These are phyloP conservation scores for Bolboschoenoplectus hybrid DNA, from an alignment of 202 grass and related monocot species.

Conservation along the genomic window DNA sequence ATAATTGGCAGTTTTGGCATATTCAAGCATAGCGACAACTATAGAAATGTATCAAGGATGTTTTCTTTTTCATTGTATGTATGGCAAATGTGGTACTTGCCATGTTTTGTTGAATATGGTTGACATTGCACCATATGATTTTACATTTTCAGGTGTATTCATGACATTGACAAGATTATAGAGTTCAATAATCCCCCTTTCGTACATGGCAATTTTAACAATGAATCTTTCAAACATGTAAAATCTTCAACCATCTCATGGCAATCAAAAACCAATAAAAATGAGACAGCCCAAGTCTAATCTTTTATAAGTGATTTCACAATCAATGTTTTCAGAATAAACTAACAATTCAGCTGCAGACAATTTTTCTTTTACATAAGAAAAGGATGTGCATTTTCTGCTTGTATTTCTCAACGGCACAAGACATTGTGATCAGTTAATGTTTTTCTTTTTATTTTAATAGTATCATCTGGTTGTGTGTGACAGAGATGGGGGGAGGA, in stretches of 20 bases:
- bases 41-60: background rate
- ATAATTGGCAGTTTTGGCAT: background rate
- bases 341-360: background rate
- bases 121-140: background rate
- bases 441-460: background rate
- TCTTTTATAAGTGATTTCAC: background rate
- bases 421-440: background rate
- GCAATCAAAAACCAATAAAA: background rate
- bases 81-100: background rate
- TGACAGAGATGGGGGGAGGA: background rate
- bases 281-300: background rate
- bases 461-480: background rate
- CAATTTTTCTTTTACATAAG: background rate
- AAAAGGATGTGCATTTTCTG: background rate
- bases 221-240: background rate
- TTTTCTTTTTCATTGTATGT: background rate
- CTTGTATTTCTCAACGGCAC: background rate
- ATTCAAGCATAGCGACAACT: background rate
- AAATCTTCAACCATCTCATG: background rate
- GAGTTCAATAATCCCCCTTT: background rate
- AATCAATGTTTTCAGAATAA: constrained; percentile 13
- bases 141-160: background rate
- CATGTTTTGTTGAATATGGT: background rate
- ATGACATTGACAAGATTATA: background rate
- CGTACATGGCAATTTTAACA: background rate